Percentiles rank a stretch among this genome's conserved stretches.
Evolutionary conservation across 2,329 filamentous ascomycete species (phyloP).

Genomic region (Arthrobotrys pseudoclavata): DNA sequence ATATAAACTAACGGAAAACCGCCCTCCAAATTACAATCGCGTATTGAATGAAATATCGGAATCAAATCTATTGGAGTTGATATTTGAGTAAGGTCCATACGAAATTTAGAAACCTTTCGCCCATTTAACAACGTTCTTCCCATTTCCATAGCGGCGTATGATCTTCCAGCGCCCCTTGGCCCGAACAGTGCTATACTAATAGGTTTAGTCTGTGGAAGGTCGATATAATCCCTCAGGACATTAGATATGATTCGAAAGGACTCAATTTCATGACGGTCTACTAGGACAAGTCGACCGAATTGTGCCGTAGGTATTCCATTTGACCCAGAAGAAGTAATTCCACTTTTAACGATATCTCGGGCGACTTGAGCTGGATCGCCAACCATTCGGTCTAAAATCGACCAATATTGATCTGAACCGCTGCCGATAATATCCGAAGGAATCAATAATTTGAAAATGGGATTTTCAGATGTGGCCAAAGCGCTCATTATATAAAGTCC

Average conservation of each 20-base stretch:
- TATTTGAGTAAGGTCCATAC: conserved; percentile 45
- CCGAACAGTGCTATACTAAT: conserved; percentile 48
- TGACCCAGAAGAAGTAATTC: conserved; percentile 22
- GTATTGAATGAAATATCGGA: conserved; percentile 44
- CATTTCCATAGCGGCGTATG: conserved; percentile 40
- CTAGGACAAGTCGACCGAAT: conserved; percentile 39
- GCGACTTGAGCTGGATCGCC: conserved; percentile 46
- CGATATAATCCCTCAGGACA: conserved; percentile 41
- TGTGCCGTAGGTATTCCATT: conserved; percentile 39
- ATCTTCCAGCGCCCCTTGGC: conserved; percentile 35
- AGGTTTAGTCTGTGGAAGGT: conserved; percentile 43
- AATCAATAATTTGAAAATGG: conserved; percentile 44
- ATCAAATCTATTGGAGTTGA: conserved; percentile 24
- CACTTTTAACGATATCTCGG: conserved; percentile 34
- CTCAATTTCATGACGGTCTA: conserved; percentile 50
- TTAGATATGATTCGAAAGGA: conserved; percentile 51
- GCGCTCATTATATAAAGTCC: conserved; percentile 14
- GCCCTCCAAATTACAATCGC: conserved; percentile 49
- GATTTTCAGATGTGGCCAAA: neutral
- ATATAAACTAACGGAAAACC: conserved; percentile 47
- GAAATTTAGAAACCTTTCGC: conserved; percentile 27
- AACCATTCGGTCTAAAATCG: conserved; percentile 43
- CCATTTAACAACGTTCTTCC: conserved; percentile 23
- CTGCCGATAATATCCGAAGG: conserved; percentile 45
- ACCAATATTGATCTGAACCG: conserved; percentile 45